These are phyloP conservation scores for Ceratocystis destructans DNA, from an alignment of 2,329 filamentous ascomycete genomes.

Conservation along the genomic window DNA sequence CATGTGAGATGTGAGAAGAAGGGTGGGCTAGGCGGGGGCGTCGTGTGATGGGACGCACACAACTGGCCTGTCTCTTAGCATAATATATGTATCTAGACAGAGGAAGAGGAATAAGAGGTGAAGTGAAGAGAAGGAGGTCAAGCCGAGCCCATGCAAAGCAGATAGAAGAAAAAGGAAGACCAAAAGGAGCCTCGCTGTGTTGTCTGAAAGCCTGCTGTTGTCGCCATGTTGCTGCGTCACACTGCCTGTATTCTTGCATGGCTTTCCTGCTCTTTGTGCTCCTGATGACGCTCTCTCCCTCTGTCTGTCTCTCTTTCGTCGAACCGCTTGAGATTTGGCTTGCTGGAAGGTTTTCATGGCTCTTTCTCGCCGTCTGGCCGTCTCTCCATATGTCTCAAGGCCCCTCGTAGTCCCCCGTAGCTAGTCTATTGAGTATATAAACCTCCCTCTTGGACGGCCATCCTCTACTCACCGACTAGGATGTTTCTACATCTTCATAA, in stretches of 20 bases:
- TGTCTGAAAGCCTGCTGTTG: not conserved
- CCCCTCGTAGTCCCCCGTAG: too few species aligned
- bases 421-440: too few species aligned
- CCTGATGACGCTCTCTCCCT: not conserved
- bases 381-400: too few species aligned
- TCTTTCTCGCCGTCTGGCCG: not conserved
- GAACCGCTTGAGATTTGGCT: too few species aligned
- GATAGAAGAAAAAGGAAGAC: not conserved
- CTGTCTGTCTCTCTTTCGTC: not conserved
- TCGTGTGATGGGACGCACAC: slow-evolving; percentile 4
- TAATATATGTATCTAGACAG: not conserved
- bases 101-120: not conserved
- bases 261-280: not conserved
- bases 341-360: not conserved
- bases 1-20: not conserved
- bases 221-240: slow-evolving; percentile 3
- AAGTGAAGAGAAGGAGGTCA: not conserved
- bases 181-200: not conserved
- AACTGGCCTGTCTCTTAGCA: not conserved
- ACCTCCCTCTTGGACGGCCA: too few species aligned
- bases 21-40: not conserved
- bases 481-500: not conserved
- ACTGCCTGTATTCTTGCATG: not conserved
- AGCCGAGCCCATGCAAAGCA: not conserved
- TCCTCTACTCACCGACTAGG: not conserved